A percentile compares a stretch with the other conserved stretches of the same genome.
phyloP scores from a whole-genome alignment of 208 protist genomes.

The Leishmania aethiopica region DNA sequence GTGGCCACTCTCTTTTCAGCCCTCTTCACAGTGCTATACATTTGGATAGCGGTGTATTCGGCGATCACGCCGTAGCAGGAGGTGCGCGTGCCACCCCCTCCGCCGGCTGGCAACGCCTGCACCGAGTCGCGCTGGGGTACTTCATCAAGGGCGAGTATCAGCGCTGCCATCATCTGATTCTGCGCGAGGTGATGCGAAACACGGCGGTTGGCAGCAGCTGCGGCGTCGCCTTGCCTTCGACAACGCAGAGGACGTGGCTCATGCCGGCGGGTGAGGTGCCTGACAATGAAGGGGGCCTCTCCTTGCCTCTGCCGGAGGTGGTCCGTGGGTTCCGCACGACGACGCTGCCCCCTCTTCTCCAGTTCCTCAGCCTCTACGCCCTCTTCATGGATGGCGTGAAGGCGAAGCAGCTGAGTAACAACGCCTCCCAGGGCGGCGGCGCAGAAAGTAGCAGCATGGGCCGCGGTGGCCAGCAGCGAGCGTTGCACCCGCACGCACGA shows the following conservation, averaged over 20 bases:
- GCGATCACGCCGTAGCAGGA: neutral
- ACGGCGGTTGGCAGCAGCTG: neutral
- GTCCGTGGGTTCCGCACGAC: constrained; percentile 36
- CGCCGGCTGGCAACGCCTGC: constrained; percentile 37
- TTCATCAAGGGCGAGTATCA: constrained; percentile 72
- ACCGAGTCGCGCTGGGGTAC: constrained; percentile 58
- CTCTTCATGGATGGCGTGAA: constrained; percentile 81
- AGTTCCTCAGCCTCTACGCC: constrained; percentile 81
- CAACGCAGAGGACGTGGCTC: neutral
- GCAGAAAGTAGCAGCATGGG: constrained; percentile 3
- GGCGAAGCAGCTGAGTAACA: constrained; percentile 42
- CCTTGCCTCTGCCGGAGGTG: constrained; percentile 13
- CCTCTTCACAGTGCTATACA: constrained; percentile 1
- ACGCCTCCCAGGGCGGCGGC: constrained; percentile 15
- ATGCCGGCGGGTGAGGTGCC: neutral
- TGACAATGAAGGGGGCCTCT: neutral
- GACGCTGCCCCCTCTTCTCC: constrained; percentile 42
- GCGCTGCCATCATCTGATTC: constrained; percentile 62
- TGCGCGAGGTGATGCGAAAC: constrained; percentile 54
- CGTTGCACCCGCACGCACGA: constrained; percentile 68
- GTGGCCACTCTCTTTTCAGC: constrained; percentile 3
- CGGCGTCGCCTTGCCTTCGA: neutral
- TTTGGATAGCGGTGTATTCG: neutral
- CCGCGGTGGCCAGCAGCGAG: constrained; percentile 43
- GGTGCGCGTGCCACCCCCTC: neutral